Base-by-base conservation (phyloP, 2,329 filamentous ascomycete species). In the Penicillium sp. region DNA sequence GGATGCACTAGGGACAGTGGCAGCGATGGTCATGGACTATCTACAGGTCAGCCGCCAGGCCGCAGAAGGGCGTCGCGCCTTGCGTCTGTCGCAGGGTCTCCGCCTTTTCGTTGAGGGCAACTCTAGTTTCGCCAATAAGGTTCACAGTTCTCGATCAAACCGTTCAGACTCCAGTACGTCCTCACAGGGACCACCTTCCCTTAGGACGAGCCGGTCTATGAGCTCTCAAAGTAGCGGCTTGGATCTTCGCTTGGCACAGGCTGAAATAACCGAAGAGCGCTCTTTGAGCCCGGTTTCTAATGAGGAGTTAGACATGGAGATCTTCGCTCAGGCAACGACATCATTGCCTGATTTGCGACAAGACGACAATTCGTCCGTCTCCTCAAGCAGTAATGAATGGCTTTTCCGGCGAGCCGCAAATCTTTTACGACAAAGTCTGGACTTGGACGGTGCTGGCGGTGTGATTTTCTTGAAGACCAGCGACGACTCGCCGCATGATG, bases 361-460 rank as follows among this genome's bases (percentile, higher is more conserved):
- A 35, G 15, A 3, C 7, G 32, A 35, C 32, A 24, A 24, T 18
- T 39, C 38, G 15, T 20, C 27, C 3, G 42, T 15, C 4, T 44
- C 39, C n/a, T 33, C 49, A 7, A 31, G 41, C n/a, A 44, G 44
- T 39, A 40, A 55, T 32, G 52, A 46, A n/a, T 56, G 51, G 55
- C 53, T 55, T 18, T 56, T 58, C 35, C 51, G 46, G 44, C 53
- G 57, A 25, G 57, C 57, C 4, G 57, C 57, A 6, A 59, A 59
- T 25, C 41, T 59, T 2, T 49, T 59, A 9, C 51, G 57, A 20
- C 53, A 59, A 44, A 58, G 55, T 8, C 32, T 35, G 32, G 32
- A 35, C 15, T 6, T 35, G 32, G 15, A 35, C 32, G 32, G 32
- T 35, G 32, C 32, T 18, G 32, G 32, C 8, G 32, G 32, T 35